Base-by-base conservation (phyloP, 2,329 filamentous ascomycete species). In the Ramularia endophylla region DNA sequence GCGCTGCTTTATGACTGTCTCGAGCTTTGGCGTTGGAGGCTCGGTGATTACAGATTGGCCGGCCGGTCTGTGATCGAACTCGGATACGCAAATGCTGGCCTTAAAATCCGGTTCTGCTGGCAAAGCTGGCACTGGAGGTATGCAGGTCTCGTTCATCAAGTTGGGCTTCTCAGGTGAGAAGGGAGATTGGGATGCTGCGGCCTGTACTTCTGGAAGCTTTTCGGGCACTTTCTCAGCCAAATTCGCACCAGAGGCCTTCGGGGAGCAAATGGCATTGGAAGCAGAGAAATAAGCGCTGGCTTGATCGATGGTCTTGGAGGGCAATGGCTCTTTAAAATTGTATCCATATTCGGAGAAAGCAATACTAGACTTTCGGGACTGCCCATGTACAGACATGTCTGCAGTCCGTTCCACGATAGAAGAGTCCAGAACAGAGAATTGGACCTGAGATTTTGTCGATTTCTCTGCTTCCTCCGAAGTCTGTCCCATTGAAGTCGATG, bases 291-390 rank as follows among this genome's bases (percentile, higher is more conserved):
- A 25, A 25, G 22, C 22, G 22, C 22, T 25, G 22, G 22, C 11
- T 47, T 40, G 33, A 46, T 54, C 5, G 50, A 43, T 5, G 36
- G 39, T 15, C 45, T 41, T 15, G 41, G 38, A 6, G 11, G 22
- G 6, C 6, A 11, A 6, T 6, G 22, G 22, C 22, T 25, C 22
- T 25, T 11, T 11, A 6, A 6, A 6, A 25, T 34, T 20, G 17
- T 19, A 34, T 15, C 20, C 17, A n/a, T 19, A 20, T n/a, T 34
- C 32, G 9, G 17, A 34, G 16, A 34, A n/a, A 5, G 32, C 18
- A 9, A 34, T 20, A 17, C 32, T 34, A 8, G 32, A 13, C 18
- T 13, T 16, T n/a, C 16, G 27, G 8, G 31, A 18, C 16, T 6
- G 38, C 19, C 7, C 12, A 9, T 17, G 11, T 4, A 38, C 20